Evolutionary conservation across 768 basidiomycete species (phyloP), one percentile per base, ranked within the genome.

Genomic region (Basidioascus undulatus): DNA sequence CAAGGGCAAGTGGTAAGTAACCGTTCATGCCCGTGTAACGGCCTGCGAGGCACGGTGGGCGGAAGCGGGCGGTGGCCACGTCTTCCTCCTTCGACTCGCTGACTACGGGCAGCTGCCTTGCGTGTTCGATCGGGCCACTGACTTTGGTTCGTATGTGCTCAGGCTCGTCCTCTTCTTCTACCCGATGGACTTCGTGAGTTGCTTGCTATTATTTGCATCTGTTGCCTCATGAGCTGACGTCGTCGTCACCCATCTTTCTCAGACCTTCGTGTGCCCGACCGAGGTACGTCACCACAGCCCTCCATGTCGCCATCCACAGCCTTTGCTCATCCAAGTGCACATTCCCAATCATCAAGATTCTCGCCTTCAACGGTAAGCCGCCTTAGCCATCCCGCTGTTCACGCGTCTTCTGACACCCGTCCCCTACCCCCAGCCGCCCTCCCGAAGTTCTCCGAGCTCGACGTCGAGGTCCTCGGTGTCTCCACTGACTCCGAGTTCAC

Each of bases 91-190:
- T 24, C 37, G 40, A 42, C 32, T 44, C n/a, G 34, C 25, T 20
- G 39, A 42, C 26, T 32, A 44, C 37, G 38, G 35, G 18, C 33
- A 44, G 37, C 49, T 36, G 35, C 30, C 31, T 20, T 43, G 47
- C n/a, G 44, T 37, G 38, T 42, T 20, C 27, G 30, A 40, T 16
- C 32, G 11, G 7, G 5, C 38, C 39, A 35, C 35, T 2, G 34
- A 35, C 6, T 30, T 2, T n/a, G 33, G 16, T 47, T 19, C 33
- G 26, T 42, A 15, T 36, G 25, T 21, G 26, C 40, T 15, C 43
- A 86, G 84, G 83, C 74, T 87, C n/a, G 67, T 86, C 27, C 70
- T 92, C 15, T 68, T 89, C 59, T 87, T 89, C 64, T 92, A 92
- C 62, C 86, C 86, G 5, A 70, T 89, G 79, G 82, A 62, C 47